phyloP scores from a whole-genome alignment of 805 yeast genomes.

The Metschnikowia dekortorum region DNA sequence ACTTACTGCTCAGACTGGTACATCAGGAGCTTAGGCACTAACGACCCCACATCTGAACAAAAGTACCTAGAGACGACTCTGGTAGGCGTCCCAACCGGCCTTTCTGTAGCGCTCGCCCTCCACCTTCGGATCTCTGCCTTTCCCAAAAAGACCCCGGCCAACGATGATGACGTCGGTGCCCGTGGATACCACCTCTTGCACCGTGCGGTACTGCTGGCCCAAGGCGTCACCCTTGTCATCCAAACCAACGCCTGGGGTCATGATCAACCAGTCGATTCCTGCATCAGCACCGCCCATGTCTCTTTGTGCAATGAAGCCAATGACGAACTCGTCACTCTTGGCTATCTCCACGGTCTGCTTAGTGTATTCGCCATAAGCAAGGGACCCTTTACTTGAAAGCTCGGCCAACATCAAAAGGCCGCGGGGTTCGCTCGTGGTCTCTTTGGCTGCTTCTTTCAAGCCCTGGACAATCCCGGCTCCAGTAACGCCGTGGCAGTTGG shows the following conservation, averaged over 20 bases:
- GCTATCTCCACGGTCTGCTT: slow-evolving; percentile 81
- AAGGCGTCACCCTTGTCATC: slow-evolving; percentile 94
- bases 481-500: slow-evolving; percentile 96
- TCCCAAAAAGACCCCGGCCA: slow-evolving; percentile 95
- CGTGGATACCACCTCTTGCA: slow-evolving; percentile 70
- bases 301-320: slow-evolving; percentile 94
- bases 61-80: slow-evolving; percentile 21
- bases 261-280: slow-evolving; percentile 90
- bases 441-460: slow-evolving; percentile 72
- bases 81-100: slow-evolving; percentile 95
- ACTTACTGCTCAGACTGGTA: too few relatives aligned
- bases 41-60: too few relatives aligned
- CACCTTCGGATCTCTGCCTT: slow-evolving; percentile 83
- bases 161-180: slow-evolving; percentile 97
- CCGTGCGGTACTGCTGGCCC: slow-evolving; percentile 97
- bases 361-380: slow-evolving; percentile 92
- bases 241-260: slow-evolving; percentile 98
- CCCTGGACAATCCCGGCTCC: slow-evolving; percentile 93
- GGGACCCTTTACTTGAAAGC: slow-evolving; percentile 86
- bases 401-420: slow-evolving; percentile 95
- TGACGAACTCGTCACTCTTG: slow-evolving; percentile 81
- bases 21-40: too few relatives aligned
- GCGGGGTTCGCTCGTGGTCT: slow-evolving; percentile 69
- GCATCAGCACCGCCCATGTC: slow-evolving; percentile 79
- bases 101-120: slow-evolving; percentile 86